phyloP scores from a whole-genome alignment of 2,329 filamentous ascomycete species.

The Cladosporium sp. region DNA sequence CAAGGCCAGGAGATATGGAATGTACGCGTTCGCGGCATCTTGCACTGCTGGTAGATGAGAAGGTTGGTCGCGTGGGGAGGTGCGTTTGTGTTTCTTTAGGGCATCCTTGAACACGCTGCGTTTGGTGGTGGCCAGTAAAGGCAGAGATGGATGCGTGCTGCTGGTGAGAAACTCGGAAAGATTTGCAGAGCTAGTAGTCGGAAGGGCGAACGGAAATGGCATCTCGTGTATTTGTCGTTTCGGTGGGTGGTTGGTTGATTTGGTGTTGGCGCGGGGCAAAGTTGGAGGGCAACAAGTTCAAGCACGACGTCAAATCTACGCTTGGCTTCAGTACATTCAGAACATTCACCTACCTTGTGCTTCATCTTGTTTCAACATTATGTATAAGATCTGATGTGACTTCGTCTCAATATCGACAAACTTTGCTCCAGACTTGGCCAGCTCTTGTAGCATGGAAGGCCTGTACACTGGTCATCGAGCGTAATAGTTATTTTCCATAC shows the following conservation, averaged over 20 bases:
- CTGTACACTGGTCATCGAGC: too few relatives aligned
- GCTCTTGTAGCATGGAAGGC: too few relatives aligned
- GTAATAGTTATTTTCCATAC: too few relatives aligned
- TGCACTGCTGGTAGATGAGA: slow-evolving; percentile 71
- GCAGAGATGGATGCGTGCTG: slow-evolving; percentile 84
- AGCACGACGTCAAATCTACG: neutral
- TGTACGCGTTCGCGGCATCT: slow-evolving; percentile 71
- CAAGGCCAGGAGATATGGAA: slow-evolving; percentile 80
- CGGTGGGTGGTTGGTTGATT: neutral
- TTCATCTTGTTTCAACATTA: too few relatives aligned
- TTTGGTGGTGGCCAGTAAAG: slow-evolving; percentile 77
- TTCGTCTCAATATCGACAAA: too few relatives aligned
- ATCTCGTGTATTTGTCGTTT: slow-evolving; percentile 51
- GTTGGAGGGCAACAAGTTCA: neutral
- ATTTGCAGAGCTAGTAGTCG: slow-evolving; percentile 84
- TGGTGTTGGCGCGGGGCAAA: neutral
- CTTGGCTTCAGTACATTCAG: neutral
- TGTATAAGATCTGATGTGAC: neutral
- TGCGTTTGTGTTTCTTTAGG: slow-evolving; percentile 85
- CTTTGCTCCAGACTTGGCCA: too few relatives aligned
- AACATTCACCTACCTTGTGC: neutral
- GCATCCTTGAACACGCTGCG: slow-evolving; percentile 80
- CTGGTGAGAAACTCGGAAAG: slow-evolving; percentile 77
- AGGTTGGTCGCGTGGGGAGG: slow-evolving; percentile 70
- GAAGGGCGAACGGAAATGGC: slow-evolving; percentile 86